Base-by-base conservation (phyloP, 139 green algal genomes). In the Chlamydomonas incerta region DNA sequence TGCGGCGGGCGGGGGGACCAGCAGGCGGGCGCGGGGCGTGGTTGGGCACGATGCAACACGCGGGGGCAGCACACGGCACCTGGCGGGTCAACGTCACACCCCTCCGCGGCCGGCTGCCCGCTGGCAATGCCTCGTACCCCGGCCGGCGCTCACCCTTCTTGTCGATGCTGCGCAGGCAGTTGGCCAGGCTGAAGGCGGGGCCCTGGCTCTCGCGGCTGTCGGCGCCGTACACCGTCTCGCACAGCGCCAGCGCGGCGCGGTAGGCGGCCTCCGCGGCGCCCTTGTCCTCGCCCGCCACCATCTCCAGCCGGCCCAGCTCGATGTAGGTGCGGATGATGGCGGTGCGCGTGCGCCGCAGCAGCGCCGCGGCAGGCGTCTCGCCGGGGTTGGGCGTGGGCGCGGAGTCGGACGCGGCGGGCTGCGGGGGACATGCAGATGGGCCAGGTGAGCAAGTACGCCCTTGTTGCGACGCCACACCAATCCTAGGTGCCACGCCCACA, bases 301-400 rank as follows among this genome's bases (percentile, higher is more conserved):
- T 76, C 63, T 85, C 79, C 63, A 85, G 47, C 9, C 79, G 79
- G 20, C 77, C 77, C 65, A 83, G 50, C 63, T 83, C 77, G 50
- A 83, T 74, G 37, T 83, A 46, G 6, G 77, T 83, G 41, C 77
- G 77, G 29, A 83, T 68, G 41, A 83, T 65, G 62, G 77, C 77
- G 17, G 77, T 83, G 29, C 63, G 37, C 33, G 77, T 83, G 77
- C 63, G 63, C 3, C 77, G 77, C 18, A 73, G 67, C 46, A 52
- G 9, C n/a, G 62, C 77, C 2, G 77, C 62, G 11, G 63, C 63
- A 2, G 41, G 29, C 23, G 23, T 55, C 76, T 83, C 55, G 55
- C 20, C 55, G 55, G 55, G 20, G 20, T 62, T 23, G 55, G 55
- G 55, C 20, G 55, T 23, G 55, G 55, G 55, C 18, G 29, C 46